Evolutionary conservation across 352 stramenopile genomes (phyloP).

Genomic region (Plasmopara muralis): DNA sequence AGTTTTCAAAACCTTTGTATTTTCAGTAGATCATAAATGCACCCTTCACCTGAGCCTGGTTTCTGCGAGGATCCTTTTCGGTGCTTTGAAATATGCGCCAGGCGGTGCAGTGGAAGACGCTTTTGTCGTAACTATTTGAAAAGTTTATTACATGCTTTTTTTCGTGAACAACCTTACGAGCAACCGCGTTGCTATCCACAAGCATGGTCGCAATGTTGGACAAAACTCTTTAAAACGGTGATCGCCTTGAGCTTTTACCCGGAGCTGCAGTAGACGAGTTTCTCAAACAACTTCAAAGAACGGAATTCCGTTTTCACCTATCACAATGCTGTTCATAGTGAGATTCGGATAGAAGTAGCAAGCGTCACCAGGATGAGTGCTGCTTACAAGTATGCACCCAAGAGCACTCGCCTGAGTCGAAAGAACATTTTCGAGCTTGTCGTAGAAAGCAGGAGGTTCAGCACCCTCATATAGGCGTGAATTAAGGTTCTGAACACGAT

Average conservation of each 20-base stretch:
- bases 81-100: not conserved
- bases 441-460: too few species aligned
- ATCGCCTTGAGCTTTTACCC: slow-evolving; percentile 13
- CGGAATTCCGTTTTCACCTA: slow-evolving; percentile 8
- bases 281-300: slow-evolving; percentile 16
- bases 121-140: not conserved
- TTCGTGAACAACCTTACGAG: not conserved
- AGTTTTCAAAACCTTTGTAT: slow-evolving; percentile 4
- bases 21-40: slow-evolving; percentile 6
- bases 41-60: slow-evolving; percentile 2
- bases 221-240: slow-evolving; percentile 12
- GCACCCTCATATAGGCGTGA: too few species aligned
- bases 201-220: slow-evolving; percentile 14
- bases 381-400: slow-evolving; percentile 2
- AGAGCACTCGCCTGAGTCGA: not conserved
- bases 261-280: slow-evolving; percentile 2
- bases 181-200: slow-evolving; percentile 5
- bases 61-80: slow-evolving; percentile 8
- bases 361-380: slow-evolving; percentile 3
- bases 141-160: not conserved
- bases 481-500: too few species aligned
- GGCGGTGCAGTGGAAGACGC: slow-evolving; percentile 8
- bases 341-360: slow-evolving; percentile 4
- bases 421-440: too few species aligned
- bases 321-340: slow-evolving; percentile 13